Conservation (phyloP, 2,329 filamentous ascomycete species). For the Colletotrichum neosansevieriae region DNA sequence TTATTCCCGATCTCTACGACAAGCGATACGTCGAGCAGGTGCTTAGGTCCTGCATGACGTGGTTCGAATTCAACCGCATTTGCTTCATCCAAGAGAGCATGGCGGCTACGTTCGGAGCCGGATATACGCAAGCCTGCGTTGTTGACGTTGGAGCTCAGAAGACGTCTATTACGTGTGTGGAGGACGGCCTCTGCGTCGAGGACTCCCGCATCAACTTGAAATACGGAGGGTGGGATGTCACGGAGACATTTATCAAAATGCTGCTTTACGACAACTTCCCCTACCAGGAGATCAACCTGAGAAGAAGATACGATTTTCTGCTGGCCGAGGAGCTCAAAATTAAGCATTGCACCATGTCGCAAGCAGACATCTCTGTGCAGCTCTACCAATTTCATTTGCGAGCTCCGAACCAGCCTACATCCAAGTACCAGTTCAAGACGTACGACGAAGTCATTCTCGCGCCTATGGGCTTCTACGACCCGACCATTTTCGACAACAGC, state of each 20-base stretch:
- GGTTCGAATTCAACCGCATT: constrained; percentile 89
- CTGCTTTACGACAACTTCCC: constrained; percentile 97
- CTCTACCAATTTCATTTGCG: constrained; percentile 91
- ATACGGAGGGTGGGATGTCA: constrained; percentile 92
- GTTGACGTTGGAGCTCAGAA: constrained; percentile 98
- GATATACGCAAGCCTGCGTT: constrained; percentile 93
- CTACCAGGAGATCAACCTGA: constrained; percentile 93
- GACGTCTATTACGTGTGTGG: constrained; percentile 95
- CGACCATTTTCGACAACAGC: constrained; percentile 85
- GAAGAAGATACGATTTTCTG: constrained; percentile 89
- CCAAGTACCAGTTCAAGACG: constrained; percentile 95
- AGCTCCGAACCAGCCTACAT: constrained; percentile 86
- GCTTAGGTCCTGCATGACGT: constrained; percentile 85
- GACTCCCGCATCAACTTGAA: constrained; percentile 97
- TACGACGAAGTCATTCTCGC: constrained; percentile 97
- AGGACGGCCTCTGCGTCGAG: constrained; percentile 94
- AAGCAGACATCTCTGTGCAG: constrained; percentile 89
- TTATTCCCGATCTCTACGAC: constrained; percentile 97
- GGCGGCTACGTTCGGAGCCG: constrained; percentile 93
- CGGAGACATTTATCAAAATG: constrained; percentile 96
- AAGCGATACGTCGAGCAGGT: constrained; percentile 89
- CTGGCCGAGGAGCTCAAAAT: constrained; percentile 96
- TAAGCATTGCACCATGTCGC: constrained; percentile 91
- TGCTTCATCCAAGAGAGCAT: constrained; percentile 97
- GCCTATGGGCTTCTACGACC: constrained; percentile 94